Percentiles rank a stretch among this genome's conserved stretches.
Evolutionary conservation across 2,329 filamentous ascomycete species (phyloP).

Genomic region (Monilinia fructicola): DNA sequence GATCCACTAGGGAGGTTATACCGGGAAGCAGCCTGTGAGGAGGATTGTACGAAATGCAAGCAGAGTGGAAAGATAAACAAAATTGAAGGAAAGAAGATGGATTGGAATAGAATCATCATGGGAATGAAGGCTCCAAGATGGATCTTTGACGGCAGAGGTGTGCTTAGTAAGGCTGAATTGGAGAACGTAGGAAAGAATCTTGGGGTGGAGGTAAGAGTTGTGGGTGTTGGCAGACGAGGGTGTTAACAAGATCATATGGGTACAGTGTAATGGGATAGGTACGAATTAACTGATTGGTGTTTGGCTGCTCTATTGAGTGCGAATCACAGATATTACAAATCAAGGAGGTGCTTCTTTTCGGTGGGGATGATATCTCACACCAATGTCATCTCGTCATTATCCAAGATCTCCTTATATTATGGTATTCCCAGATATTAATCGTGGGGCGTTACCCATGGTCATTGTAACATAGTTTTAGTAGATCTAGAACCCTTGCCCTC

Average conservation of each 20-base stretch:
- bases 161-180: slow-evolving; percentile 37
- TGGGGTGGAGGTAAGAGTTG: slow-evolving; percentile 29
- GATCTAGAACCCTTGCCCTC: too few species aligned
- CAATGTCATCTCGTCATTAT: too few species aligned
- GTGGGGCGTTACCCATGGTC: too few species aligned
- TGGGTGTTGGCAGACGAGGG: slow-evolving; percentile 24
- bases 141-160: slow-evolving; percentile 49
- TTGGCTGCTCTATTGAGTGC: not conserved
- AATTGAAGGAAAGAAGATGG: slow-evolving; percentile 38
- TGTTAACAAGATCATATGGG: not conserved
- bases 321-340: not conserved
- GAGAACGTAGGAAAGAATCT: slow-evolving; percentile 34
- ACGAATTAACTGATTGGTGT: not conserved
- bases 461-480: too few species aligned
- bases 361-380: not conserved
- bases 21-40: slow-evolving; percentile 35
- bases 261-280: not conserved
- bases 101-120: slow-evolving; percentile 49
- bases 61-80: slow-evolving; percentile 11
- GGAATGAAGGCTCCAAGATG: slow-evolving; percentile 49
- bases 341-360: not conserved
- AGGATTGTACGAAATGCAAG: slow-evolving; percentile 41
- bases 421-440: too few species aligned
- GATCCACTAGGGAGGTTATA: slow-evolving; percentile 26
- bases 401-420: too few species aligned